Evolutionary conservation across 768 basidiomycete species (phyloP).

Genomic region (Steccherinum ochraceum): DNA sequence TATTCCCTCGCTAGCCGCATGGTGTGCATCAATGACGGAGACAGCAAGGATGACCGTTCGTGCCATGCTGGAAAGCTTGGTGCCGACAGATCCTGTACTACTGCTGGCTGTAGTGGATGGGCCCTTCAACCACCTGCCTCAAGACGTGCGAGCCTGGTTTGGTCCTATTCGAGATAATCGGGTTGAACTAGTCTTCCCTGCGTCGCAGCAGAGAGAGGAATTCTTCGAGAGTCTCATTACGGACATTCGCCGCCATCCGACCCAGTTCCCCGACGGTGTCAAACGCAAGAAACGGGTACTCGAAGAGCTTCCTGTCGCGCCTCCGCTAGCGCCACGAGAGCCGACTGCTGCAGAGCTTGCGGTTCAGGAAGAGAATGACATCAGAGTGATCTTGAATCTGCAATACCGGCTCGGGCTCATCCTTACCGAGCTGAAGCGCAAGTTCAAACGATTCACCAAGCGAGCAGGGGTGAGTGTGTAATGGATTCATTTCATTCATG

Average conservation of each 20-base stretch:
- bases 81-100: constrained; percentile 91
- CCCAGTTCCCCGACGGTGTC: constrained; percentile 84
- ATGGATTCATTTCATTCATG: background rate
- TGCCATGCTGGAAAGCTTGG: constrained; percentile 85
- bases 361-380: constrained; percentile 77
- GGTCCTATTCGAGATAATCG: constrained; percentile 72
- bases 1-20: constrained; percentile 81
- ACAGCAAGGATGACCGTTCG: constrained; percentile 79
- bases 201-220: constrained; percentile 44
- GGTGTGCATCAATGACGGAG: constrained; percentile 83
- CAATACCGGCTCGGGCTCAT: constrained; percentile 91
- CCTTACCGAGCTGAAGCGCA: constrained; percentile 82
- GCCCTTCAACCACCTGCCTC: constrained; percentile 56
- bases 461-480: constrained; percentile 54
- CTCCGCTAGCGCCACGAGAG: constrained; percentile 80
- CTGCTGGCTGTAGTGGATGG: constrained; percentile 88
- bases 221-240: constrained; percentile 77
- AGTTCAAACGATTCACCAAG: constrained; percentile 88
- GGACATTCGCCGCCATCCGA: constrained; percentile 71
- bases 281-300: constrained; percentile 78
- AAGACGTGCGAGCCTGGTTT: constrained; percentile 89
- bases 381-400: constrained; percentile 68
- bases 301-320: constrained; percentile 82
- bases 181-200: constrained; percentile 53
- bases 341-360: constrained; percentile 80